A percentile compares a stretch with the other conserved stretches of the same genome.
phyloP scores from a whole-genome alignment of 176 grass and related monocot genomes.

The Neostapfia colusana region DNA sequence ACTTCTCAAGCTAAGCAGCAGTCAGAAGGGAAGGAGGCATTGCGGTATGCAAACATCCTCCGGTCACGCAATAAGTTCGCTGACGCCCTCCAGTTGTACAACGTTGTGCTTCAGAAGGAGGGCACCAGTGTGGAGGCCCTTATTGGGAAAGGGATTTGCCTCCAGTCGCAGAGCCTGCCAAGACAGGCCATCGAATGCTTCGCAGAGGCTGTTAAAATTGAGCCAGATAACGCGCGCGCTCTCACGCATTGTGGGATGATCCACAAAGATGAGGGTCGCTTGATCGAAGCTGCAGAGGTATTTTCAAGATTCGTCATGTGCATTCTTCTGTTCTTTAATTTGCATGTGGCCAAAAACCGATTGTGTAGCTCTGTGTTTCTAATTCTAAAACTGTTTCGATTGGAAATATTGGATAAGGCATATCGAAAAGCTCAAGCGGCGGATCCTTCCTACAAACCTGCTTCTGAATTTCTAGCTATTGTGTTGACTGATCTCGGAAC shows the following conservation, averaged over 20 bases:
- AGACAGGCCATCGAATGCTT: slow-evolving; percentile 73
- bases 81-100: slow-evolving; percentile 78
- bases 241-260: slow-evolving; percentile 94
- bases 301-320: slow-evolving; percentile 6
- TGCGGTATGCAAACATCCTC: slow-evolving; percentile 86
- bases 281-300: slow-evolving; percentile 95
- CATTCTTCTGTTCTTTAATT: slow-evolving; percentile 30
- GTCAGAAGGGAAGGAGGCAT: slow-evolving; percentile 46
- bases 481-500: slow-evolving; percentile 98
- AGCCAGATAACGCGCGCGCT: slow-evolving; percentile 76
- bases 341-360: neutral
- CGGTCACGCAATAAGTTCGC: slow-evolving; percentile 80
- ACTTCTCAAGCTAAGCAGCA: slow-evolving; percentile 27
- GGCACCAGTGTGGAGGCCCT: slow-evolving; percentile 76
- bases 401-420: slow-evolving; percentile 53
- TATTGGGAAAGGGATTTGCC: slow-evolving; percentile 90
- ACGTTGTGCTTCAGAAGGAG: slow-evolving; percentile 57
- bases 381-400: slow-evolving; percentile 25
- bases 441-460: slow-evolving; percentile 92
- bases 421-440: slow-evolving; percentile 82
- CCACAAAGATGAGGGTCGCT: slow-evolving; percentile 94
- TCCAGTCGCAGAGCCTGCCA: slow-evolving; percentile 69
- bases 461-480: slow-evolving; percentile 83
- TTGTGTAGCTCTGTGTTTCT: neutral
- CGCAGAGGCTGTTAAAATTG: slow-evolving; percentile 58